Conservation (phyloP, 2,329 filamentous ascomycete species). For the Aspergillus uvarum region DNA sequence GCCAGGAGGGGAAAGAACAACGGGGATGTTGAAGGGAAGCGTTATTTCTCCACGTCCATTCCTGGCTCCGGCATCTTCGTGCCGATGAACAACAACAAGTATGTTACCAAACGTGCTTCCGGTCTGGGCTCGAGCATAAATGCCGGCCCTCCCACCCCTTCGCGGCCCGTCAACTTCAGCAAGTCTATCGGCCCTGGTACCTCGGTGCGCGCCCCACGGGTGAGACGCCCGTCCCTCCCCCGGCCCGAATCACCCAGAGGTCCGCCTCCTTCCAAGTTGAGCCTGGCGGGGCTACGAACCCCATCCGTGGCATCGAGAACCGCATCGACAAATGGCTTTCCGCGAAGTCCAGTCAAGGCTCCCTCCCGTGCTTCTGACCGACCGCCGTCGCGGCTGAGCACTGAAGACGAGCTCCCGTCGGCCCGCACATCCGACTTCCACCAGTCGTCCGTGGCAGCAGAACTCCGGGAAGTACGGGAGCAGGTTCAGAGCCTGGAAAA, state of each 20-base stretch:
- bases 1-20: conserved; percentile 87
- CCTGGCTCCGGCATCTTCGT: conserved; percentile 91
- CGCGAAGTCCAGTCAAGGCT: conserved; percentile 41
- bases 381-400: conserved; percentile 40
- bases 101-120: conserved; percentile 59
- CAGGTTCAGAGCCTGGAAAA: conserved; percentile 71
- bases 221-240: conserved; percentile 71
- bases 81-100: conserved; percentile 73
- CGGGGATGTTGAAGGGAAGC: conserved; percentile 83
- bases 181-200: conserved; percentile 77
- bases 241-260: conserved; percentile 81
- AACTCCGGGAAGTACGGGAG: conserved; percentile 55
- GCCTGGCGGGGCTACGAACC: conserved; percentile 54
- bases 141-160: conserved; percentile 68
- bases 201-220: conserved; percentile 66
- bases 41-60: conserved; percentile 77
- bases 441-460: conserved; percentile 27
- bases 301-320: conserved; percentile 50
- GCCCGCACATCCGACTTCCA: conserved; percentile 33
- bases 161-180: conserved; percentile 76
- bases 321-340: conserved; percentile 45
- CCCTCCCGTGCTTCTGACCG: conserved; percentile 40
- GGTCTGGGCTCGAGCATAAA: conserved; percentile 25
- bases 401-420: conserved; percentile 38
- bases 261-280: conserved; percentile 57